Evolutionary conservation across 345 rosid species (phyloP), one percentile per base, ranked within the genome.

Genomic region (Turritis glabra): DNA sequence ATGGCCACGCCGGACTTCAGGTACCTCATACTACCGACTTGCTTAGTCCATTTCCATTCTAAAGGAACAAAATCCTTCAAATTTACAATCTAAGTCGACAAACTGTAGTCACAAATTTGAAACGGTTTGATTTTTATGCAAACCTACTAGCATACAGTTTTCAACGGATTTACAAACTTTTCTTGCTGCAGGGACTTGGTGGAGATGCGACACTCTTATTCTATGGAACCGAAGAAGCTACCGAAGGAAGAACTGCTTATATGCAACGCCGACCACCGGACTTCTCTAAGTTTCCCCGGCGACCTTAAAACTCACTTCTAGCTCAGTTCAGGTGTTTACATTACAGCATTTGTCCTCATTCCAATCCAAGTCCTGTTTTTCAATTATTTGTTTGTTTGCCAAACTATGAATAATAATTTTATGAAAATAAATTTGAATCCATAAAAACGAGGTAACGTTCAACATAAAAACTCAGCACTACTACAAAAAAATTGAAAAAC

Each of bases 1-100:
- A 94, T 52, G 98, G 97, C 26, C 96, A 91, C 54, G 93, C 98
- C 1, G 95, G 97, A 73, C 93, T 91, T 66, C 96, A 88, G 93
- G 97, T 91, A 78, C 25, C 29, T 58, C 8, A 19, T 60, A 4
- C 48, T 3, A 46, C 21, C 53, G n/a, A 44, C 65, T 46, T 62
- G 32, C 62, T 38, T 19, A 9, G 30, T 51, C 53, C 5, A 2
- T 35, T 58, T 25, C 23, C 1, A 19, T 47, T 38, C n/a, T 26
- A 25, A 23, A 69, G 53, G 14, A 54, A 69, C 54, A 41, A 15
- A 23, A 4, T 8, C 19, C 7, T 26, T 43, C 22, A n/a, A 4
- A 37, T 17, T 55, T 33, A 15, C 52, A 55, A 68, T 21, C 50
- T n/a, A 18, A 18, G 13, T 22, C n/a, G 30, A 3, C 64, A 25